Conservation (phyloP, 2,329 filamentous ascomycete genomes). For the Botrytis sinoallii region DNA sequence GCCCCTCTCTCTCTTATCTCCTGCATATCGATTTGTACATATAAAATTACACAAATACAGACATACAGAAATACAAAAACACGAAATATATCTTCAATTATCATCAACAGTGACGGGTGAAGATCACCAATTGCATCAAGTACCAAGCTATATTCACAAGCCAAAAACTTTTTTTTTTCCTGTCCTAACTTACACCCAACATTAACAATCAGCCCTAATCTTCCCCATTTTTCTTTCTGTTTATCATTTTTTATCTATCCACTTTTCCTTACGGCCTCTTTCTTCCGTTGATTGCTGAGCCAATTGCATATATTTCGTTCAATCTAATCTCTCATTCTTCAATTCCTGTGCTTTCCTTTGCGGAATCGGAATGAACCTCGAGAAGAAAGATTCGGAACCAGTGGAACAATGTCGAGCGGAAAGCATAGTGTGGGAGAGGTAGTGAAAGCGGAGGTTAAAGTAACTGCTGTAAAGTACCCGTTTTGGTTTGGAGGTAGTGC, state of each 20-base stretch:
- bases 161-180: neutral
- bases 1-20: neutral
- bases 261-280: constrained; percentile 6
- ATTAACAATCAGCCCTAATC: constrained; percentile 9
- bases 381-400: constrained; percentile 31
- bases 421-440: constrained; percentile 17
- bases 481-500: constrained; percentile 98
- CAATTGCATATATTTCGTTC: constrained; percentile 10
- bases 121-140: neutral
- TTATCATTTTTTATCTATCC: constrained; percentile 12
- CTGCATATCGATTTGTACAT: constrained; percentile 4
- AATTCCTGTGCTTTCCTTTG: neutral
- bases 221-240: constrained; percentile 19
- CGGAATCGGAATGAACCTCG: constrained; percentile 19
- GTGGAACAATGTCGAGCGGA: constrained; percentile 22
- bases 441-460: constrained; percentile 26
- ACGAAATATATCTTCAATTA: neutral
- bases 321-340: neutral
- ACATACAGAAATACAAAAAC: neutral
- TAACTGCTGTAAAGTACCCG: constrained; percentile 54
- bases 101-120: neutral
- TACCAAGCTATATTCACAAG: constrained; percentile 7
- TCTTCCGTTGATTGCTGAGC: neutral
- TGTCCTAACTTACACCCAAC: neutral
- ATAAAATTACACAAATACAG: neutral